A percentile compares a stretch with the other conserved stretches of the same genome.
Evolutionary conservation across 805 yeast species (phyloP).

Genomic region (Saccharomyces mikatae): DNA sequence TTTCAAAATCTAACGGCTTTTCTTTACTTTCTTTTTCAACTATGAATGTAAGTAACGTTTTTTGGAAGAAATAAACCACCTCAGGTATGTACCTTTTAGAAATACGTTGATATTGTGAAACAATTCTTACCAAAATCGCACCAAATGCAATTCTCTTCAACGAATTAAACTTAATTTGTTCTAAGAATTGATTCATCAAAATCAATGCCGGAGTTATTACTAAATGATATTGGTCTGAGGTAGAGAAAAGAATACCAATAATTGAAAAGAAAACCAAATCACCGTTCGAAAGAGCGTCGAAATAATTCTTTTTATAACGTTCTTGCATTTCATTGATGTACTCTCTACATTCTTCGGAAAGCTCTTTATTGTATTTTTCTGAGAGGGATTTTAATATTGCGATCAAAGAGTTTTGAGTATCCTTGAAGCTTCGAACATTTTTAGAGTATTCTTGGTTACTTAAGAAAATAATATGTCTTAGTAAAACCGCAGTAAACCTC

Average conservation of each 20-base stretch:
- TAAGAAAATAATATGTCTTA: slow-evolving; percentile 52
- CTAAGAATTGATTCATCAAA: slow-evolving; percentile 62
- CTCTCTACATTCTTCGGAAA: slow-evolving; percentile 56
- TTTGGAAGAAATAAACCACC: slow-evolving; percentile 49
- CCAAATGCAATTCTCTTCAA: slow-evolving; percentile 47
- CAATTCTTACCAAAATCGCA: slow-evolving; percentile 53
- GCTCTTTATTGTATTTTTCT: slow-evolving; percentile 52
- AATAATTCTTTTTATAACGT: slow-evolving; percentile 36
- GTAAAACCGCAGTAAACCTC: slow-evolving; percentile 50
- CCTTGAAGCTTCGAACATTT: slow-evolving; percentile 31
- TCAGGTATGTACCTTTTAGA: slow-evolving; percentile 84
- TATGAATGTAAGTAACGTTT: slow-evolving; percentile 38
- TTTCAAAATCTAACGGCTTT: slow-evolving; percentile 1
- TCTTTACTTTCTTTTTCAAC: slow-evolving; percentile 8
- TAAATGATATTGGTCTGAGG: slow-evolving; percentile 92
- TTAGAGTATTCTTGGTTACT: slow-evolving; percentile 33
- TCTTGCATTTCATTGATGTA: slow-evolving; percentile 49
- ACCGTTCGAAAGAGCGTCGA: slow-evolving; percentile 32
- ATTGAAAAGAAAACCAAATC: slow-evolving; percentile 64
- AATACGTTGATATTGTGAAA: slow-evolving; percentile 65
- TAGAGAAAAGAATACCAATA: slow-evolving; percentile 75
- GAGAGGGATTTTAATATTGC: slow-evolving; percentile 48
- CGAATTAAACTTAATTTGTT: slow-evolving; percentile 38
- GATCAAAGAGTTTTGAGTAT: slow-evolving; percentile 37
- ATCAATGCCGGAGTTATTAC: slow-evolving; percentile 79